Percentiles rank a stretch among this genome's conserved stretches.
Conservation (phyloP, 2,329 filamentous ascomycete genomes). For the Graphilbum ipis-grandicollis region DNA sequence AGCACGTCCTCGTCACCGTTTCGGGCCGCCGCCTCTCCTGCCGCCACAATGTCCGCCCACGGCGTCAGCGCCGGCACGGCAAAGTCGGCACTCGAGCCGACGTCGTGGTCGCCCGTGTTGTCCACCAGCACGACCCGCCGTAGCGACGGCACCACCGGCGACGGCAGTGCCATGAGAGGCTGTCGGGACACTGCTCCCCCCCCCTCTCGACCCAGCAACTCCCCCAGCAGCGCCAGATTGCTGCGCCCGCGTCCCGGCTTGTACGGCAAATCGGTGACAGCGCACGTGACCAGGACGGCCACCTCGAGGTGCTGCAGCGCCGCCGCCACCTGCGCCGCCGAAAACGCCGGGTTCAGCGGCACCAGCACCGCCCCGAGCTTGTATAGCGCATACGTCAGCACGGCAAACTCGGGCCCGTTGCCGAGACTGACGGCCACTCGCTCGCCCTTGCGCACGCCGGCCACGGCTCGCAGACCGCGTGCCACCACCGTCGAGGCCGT, state of each 20-base stretch:
- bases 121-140: constrained; percentile 59
- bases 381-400: constrained; percentile 75
- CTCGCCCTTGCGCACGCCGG: constrained; percentile 63
- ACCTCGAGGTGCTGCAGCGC: constrained; percentile 62
- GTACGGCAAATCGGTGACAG: constrained; percentile 69
- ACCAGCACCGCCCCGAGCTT: constrained; percentile 90
- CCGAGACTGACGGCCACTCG: constrained; percentile 75
- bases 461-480: constrained; percentile 43
- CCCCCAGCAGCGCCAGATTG: constrained; percentile 29
- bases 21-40: not conserved
- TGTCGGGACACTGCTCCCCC: not conserved
- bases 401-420: constrained; percentile 70
- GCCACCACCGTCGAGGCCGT: constrained; percentile 60
- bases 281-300: constrained; percentile 63
- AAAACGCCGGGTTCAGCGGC: constrained; percentile 87
- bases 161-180: constrained; percentile 16
- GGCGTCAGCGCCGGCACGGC: constrained; percentile 23
- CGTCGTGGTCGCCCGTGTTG: constrained; percentile 40
- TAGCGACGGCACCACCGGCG: constrained; percentile 46
- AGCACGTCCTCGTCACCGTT: constrained; percentile 14
- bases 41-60: constrained; percentile 20
- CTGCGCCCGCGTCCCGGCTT: constrained; percentile 35
- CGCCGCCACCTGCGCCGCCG: constrained; percentile 55
- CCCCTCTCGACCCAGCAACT: constrained; percentile 25
- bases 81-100: constrained; percentile 20